Percentiles rank a stretch among this genome's conserved stretches.
phyloP scores from a whole-genome alignment of 495 filamentous ascomycete genomes.

The Pseudomonodictys pantanalensis region DNA sequence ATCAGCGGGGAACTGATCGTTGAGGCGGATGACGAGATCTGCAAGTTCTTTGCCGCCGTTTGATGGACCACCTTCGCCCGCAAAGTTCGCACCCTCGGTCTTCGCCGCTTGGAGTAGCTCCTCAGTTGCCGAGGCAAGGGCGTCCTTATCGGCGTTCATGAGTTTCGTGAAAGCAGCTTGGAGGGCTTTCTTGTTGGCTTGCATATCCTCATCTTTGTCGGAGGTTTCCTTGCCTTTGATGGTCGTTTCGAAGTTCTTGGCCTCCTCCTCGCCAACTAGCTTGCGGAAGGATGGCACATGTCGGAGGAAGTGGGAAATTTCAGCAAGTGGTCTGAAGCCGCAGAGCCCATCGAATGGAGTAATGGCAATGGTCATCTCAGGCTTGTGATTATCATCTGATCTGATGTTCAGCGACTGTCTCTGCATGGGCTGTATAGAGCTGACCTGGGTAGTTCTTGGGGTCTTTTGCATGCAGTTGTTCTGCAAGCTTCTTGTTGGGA shows the following conservation, averaged over 20 bases:
- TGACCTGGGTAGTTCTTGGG: slow-evolving; percentile 86
- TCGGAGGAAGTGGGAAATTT: slow-evolving; percentile 83
- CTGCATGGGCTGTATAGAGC: neutral
- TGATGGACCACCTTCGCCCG: slow-evolving; percentile 57
- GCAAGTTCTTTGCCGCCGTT: slow-evolving; percentile 67
- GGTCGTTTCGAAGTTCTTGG: slow-evolving; percentile 64
- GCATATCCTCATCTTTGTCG: slow-evolving; percentile 53
- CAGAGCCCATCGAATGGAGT: slow-evolving; percentile 95
- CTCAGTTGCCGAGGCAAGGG: slow-evolving; percentile 60
- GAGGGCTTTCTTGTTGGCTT: slow-evolving; percentile 76
- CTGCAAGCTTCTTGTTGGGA: slow-evolving; percentile 95
- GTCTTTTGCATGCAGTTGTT: slow-evolving; percentile 79
- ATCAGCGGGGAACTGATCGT: slow-evolving; percentile 73
- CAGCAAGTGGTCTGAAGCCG: slow-evolving; percentile 82
- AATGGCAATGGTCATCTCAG: slow-evolving; percentile 97
- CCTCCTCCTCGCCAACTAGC: slow-evolving; percentile 69
- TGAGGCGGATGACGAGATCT: slow-evolving; percentile 68
- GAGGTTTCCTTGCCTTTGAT: slow-evolving; percentile 65
- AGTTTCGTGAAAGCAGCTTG: slow-evolving; percentile 69
- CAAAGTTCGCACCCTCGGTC: slow-evolving; percentile 58
- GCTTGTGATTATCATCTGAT: slow-evolving; percentile 96
- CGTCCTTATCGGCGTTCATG: slow-evolving; percentile 70
- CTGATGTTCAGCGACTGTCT: neutral
- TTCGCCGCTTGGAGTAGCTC: slow-evolving; percentile 70
- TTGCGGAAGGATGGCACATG: slow-evolving; percentile 68